Base-by-base conservation (phyloP, 306 rosid species). In the Trifolium subterraneum region DNA sequence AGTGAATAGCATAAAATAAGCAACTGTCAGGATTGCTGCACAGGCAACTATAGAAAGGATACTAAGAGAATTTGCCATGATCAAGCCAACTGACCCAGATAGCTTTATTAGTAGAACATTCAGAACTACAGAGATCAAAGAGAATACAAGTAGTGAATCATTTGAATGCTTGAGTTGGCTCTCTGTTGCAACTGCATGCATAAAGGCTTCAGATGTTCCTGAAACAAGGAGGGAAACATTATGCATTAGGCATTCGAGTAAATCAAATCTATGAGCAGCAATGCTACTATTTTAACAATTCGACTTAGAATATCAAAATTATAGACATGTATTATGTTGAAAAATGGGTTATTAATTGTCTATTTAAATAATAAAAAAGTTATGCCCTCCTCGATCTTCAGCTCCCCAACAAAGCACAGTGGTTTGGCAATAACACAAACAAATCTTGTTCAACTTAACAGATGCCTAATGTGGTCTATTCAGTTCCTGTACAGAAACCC, bases 151-250 rank as follows among this genome's bases (percentile, higher is more conserved):
- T 75, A 92, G 81, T 33, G 89, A 86, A 84, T 87, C 88, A 83
- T 94, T 94, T 71, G 96, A 89, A 64, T 78, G 89, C 82, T 87
- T 85, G 70, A 94, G 96, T 78, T 94, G 92, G 74, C 79, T 83
- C 80, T 91, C 96, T 13, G 86, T 83, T 70, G 95, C 96, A 79
- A 91, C 95, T n/a, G 98, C 97, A 62, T 94, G 96, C 70, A 94
- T 82, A 81, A 94, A 94, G 52, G 97, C 85, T 85, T 94, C 98
- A 60, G 98, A 94, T 56, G 97, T 94, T 79, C 98, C 97, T 91
- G 88, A 76, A 64, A 55, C 36, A 82, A 78, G 71, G 58, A 42
- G 38, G 23, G 29, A 68, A 78, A 41, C 67, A 25, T 25, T 25
- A 2, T 74, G 71, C 78, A 69, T 25, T 25, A 25, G 4, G 3